Evolutionary conservation across 108 stramenopile species (phyloP).

Genomic region (Fragilariopsis cylindrus): DNA sequence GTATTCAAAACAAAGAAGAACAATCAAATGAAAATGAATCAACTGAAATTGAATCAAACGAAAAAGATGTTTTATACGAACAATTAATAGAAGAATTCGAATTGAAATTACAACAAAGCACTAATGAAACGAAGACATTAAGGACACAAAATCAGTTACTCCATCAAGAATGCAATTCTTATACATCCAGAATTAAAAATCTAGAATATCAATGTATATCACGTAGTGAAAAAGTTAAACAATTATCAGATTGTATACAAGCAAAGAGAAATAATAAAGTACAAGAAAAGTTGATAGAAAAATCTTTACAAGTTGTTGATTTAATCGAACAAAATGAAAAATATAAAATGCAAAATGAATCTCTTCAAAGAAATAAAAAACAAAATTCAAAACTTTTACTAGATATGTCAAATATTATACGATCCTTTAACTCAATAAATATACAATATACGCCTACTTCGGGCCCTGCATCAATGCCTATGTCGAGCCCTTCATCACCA

Average conservation of each 20-base stretch:
- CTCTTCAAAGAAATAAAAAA: slow-evolving; percentile 3
- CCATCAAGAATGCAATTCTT: not conserved
- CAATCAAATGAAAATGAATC: not conserved
- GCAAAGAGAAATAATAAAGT: not conserved
- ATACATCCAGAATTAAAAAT: not conserved
- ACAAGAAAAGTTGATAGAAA: slow-evolving; percentile 13
- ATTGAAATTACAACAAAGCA: not conserved
- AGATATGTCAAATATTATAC: slow-evolving; percentile 24
- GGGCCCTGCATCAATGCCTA: not conserved
- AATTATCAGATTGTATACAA: slow-evolving; percentile 8
- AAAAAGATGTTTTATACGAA: not conserved
- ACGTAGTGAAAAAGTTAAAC: slow-evolving; percentile 21
- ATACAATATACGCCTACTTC: not conserved
- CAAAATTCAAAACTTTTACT: slow-evolving; percentile 17
- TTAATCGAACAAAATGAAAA: not conserved
- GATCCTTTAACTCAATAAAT: slow-evolving; percentile 2
- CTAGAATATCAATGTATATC: slow-evolving; percentile 28
- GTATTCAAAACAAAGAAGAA: not conserved
- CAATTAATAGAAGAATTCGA: not conserved
- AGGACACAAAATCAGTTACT: not conserved
- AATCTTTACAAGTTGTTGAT: slow-evolving; percentile 14
- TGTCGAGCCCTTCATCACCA: too few species aligned
- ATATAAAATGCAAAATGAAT: not conserved
- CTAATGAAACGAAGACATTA: not conserved
- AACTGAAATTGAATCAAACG: not conserved